phyloP scores from a whole-genome alignment of 768 basidiomycete species.

The Leccinum broughii region DNA sequence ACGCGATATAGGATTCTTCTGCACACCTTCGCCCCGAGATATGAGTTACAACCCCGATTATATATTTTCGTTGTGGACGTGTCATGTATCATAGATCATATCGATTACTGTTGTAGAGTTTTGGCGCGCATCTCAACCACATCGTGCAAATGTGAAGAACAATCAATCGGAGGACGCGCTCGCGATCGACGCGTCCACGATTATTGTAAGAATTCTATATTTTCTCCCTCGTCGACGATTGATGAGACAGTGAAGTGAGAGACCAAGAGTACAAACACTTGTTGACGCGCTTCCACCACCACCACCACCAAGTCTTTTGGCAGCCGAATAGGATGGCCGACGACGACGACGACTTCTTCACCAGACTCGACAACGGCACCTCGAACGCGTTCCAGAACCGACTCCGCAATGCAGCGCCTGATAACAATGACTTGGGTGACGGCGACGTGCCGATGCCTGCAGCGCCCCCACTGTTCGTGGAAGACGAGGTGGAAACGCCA shows the following conservation, averaged over 20 bases:
- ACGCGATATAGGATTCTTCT: slow-evolving; percentile 36
- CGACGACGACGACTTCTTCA: slow-evolving; percentile 33
- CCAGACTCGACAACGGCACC: slow-evolving; percentile 20
- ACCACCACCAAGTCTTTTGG: no score
- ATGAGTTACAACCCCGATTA: neutral
- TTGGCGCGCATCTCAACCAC: neutral
- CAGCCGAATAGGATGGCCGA: neutral
- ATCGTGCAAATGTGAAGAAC: neutral
- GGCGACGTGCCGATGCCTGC: slow-evolving; percentile 33
- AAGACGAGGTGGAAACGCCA: slow-evolving; percentile 52
- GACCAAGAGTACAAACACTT: neutral
- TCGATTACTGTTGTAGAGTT: slow-evolving; percentile 7
- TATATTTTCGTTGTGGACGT: neutral
- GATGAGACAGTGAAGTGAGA: neutral
- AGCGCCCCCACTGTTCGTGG: slow-evolving; percentile 29
- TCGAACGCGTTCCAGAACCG: slow-evolving; percentile 35
- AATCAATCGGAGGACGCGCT: neutral
- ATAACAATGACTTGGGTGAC: slow-evolving; percentile 21
- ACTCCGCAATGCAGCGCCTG: slow-evolving; percentile 35
- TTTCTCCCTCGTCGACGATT: neutral
- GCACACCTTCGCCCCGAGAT: neutral
- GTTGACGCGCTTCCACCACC: neutral
- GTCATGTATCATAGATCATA: slow-evolving; percentile 11
- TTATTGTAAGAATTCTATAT: neutral
- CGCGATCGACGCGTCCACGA: neutral